Evolutionary conservation across 257 asterid species (phyloP).

Genomic region (Striga asiatica): DNA sequence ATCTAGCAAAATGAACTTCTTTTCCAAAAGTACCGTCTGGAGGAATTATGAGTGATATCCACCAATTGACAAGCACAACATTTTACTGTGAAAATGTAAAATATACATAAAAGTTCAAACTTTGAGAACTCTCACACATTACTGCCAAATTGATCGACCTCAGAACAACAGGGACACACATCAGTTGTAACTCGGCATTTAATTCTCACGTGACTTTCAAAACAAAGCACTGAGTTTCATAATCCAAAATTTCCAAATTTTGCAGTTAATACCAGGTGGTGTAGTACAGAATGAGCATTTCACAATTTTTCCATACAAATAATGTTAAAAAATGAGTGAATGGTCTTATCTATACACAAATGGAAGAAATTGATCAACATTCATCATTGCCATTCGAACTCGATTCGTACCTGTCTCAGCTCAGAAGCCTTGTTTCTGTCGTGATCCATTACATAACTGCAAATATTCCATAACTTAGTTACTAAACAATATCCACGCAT

Average conservation of each 20-base stretch:
- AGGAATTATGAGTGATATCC: not conserved
- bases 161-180: not conserved
- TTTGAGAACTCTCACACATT: not conserved
- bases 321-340: no score
- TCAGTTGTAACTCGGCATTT: not conserved
- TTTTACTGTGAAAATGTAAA: not conserved
- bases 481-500: not conserved
- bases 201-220: slow-evolving; percentile 1
- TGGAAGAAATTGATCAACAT: not conserved
- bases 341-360: no score
- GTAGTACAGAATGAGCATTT: not conserved
- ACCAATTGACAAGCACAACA: not conserved
- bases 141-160: not conserved
- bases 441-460: slow-evolving; percentile 89
- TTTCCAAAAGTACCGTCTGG: not conserved
- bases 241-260: slow-evolving; percentile 1
- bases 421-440: slow-evolving; percentile 71
- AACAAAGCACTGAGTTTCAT: not conserved
- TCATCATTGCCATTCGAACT: not conserved
- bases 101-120: not conserved
- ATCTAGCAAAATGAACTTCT: not conserved
- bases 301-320: not conserved
- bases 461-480: slow-evolving; percentile 12
- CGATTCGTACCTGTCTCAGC: slow-evolving; percentile 68
- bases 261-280: slow-evolving; percentile 8